A percentile compares a stretch with the other conserved stretches of the same genome.
phyloP scores from a whole-genome alignment of 768 basidiomycete genomes.

The Pleurotus citrinopileatus region DNA sequence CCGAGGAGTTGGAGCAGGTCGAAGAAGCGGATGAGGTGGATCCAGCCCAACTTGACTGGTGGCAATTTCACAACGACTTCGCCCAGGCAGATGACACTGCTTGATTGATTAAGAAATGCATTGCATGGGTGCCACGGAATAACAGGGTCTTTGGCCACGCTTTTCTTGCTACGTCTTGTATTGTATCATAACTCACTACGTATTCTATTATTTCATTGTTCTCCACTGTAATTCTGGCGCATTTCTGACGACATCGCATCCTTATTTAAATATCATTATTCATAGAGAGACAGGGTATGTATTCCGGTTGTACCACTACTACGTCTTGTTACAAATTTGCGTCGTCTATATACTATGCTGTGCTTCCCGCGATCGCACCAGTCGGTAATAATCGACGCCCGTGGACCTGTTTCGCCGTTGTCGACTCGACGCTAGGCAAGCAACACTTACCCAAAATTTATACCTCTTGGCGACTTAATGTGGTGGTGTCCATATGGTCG shows the following conservation, averaged over 20 bases:
- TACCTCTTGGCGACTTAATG: background rate
- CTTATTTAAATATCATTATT: background rate
- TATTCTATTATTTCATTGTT: background rate
- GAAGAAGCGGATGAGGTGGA: constrained; percentile 30
- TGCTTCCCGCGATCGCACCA: too few relatives aligned
- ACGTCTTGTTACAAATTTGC: background rate
- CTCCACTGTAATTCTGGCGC: background rate
- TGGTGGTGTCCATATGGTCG: background rate
- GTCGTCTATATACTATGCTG: too few relatives aligned
- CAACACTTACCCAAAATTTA: background rate
- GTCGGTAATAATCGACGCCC: background rate
- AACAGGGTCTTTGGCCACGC: background rate
- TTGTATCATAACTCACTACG: background rate
- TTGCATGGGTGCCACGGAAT: background rate
- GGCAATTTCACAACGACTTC: constrained; percentile 52
- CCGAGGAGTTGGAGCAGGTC: constrained; percentile 15
- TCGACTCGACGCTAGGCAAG: background rate
- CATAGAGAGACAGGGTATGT: background rate
- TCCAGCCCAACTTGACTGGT: constrained; percentile 48
- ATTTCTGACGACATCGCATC: background rate
- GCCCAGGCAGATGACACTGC: constrained; percentile 23
- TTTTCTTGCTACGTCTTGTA: background rate
- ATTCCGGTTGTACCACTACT: background rate
- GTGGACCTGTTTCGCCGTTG: background rate
- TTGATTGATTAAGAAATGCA: background rate